A percentile compares a stretch with the other conserved stretches of the same genome.
Conservation (phyloP, 2,329 filamentous ascomycete species). For the Ceratocystis cacaofunesta region DNA sequence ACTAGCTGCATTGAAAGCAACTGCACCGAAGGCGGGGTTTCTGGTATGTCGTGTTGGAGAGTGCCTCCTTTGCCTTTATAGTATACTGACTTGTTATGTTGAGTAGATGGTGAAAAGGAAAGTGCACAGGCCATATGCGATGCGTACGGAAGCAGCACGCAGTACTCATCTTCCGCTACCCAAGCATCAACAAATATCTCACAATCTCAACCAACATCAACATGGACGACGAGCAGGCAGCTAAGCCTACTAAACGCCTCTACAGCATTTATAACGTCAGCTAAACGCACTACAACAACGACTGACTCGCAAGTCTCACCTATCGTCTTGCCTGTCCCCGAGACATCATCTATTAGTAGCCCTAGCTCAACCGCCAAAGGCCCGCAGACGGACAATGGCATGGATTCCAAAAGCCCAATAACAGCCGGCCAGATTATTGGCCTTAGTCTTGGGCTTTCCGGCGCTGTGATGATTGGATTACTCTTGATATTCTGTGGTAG, state of each 20-base stretch:
- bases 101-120: conserved; percentile 3
- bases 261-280: conserved; percentile 3
- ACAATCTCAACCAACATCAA: neutral
- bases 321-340: neutral
- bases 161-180: neutral
- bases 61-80: neutral
- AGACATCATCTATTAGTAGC: conserved; percentile 13
- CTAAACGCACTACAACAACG: conserved; percentile 10
- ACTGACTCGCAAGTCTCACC: neutral
- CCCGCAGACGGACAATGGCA: conserved; percentile 12
- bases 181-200: neutral
- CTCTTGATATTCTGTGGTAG: conserved; percentile 33
- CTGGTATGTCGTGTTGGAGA: conserved; percentile 5
- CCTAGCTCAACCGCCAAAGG: conserved; percentile 16
- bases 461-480: conserved; percentile 34
- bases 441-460: conserved; percentile 40
- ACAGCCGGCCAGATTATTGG: conserved; percentile 38
- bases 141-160: neutral
- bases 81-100: neutral
- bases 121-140: conserved; percentile 4
- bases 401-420: conserved; percentile 19
- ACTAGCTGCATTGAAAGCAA: conserved; percentile 11
- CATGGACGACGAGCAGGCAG: neutral
- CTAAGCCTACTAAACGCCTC: conserved; percentile 7
- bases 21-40: conserved; percentile 2